Conservation (phyloP, 441 rosid species). For the Jatropha multifida region DNA sequence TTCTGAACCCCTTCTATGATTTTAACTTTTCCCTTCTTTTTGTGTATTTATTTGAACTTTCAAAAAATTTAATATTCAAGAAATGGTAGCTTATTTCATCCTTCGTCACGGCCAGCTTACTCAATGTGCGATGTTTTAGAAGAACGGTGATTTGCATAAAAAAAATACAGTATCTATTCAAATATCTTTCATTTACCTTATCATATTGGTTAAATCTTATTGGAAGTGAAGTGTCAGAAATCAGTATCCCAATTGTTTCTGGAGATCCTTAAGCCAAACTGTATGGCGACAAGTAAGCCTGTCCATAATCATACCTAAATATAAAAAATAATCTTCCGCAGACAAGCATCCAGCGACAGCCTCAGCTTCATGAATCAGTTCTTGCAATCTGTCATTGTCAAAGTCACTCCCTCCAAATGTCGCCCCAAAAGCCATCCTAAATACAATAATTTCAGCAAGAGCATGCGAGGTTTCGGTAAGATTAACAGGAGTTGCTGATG, state of each 20-base stretch:
- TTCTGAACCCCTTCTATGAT: constrained; percentile 81
- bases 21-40: constrained; percentile 14
- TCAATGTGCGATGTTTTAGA: not conserved
- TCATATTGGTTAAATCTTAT: not conserved
- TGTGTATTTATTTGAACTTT: constrained; percentile 29
- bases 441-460: constrained; percentile 31
- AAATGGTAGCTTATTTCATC: constrained; percentile 19
- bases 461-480: constrained; percentile 30
- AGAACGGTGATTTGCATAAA: constrained; percentile 3
- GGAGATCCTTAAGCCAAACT: not conserved
- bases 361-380: constrained; percentile 27
- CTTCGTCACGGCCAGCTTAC: constrained; percentile 20
- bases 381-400: not conserved
- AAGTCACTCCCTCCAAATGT: constrained; percentile 8
- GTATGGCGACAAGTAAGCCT: constrained; percentile 34
- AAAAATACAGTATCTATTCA: not conserved
- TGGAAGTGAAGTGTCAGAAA: not conserved
- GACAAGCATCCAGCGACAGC: constrained; percentile 37
- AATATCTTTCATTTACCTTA: not conserved
- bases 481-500: constrained; percentile 30
- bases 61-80: constrained; percentile 16
- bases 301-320: constrained; percentile 48
- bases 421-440: constrained; percentile 42
- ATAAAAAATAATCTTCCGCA: constrained; percentile 41
- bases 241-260: not conserved